These are phyloP conservation scores for Acidomyces sp. DNA, from an alignment of 495 filamentous ascomycete genomes.

Conservation along the genomic window DNA sequence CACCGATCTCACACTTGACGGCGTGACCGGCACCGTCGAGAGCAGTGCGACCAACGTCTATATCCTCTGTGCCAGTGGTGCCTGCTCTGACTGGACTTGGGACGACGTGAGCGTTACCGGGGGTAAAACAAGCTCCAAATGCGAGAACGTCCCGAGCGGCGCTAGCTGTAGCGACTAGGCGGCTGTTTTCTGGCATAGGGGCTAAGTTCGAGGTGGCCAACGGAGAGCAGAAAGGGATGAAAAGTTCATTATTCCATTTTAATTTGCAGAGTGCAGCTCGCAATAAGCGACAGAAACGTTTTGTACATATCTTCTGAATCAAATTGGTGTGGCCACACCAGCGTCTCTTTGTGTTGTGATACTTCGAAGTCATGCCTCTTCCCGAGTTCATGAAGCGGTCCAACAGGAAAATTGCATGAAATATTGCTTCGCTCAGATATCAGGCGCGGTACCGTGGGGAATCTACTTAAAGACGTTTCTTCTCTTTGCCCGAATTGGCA, in stretches of 20 bases:
- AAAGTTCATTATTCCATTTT: too few relatives aligned
- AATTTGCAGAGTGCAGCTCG: too few relatives aligned
- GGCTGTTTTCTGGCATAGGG: too few relatives aligned
- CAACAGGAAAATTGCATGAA: constrained; percentile 32
- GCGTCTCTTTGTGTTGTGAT: too few relatives aligned
- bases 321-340: too few relatives aligned
- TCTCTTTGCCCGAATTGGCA: constrained; percentile 31
- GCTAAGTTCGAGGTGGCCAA: too few relatives aligned
- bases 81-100: constrained; percentile 27
- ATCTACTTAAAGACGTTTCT: constrained; percentile 26
- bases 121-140: constrained; percentile 18
- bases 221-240: too few relatives aligned
- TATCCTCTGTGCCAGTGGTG: constrained; percentile 29
- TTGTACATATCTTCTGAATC: too few relatives aligned
- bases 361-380: too few relatives aligned
- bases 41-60: constrained; percentile 36
- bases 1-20: constrained; percentile 41
- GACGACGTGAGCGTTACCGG: constrained; percentile 21
- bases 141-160: constrained; percentile 18
- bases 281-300: too few relatives aligned
- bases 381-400: too few relatives aligned
- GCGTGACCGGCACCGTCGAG: constrained; percentile 39
- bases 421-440: constrained; percentile 31
- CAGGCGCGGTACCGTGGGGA: constrained; percentile 32
- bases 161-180: too few relatives aligned